Base-by-base conservation (phyloP, 345 rosid species). In the Angophora floribunda region DNA sequence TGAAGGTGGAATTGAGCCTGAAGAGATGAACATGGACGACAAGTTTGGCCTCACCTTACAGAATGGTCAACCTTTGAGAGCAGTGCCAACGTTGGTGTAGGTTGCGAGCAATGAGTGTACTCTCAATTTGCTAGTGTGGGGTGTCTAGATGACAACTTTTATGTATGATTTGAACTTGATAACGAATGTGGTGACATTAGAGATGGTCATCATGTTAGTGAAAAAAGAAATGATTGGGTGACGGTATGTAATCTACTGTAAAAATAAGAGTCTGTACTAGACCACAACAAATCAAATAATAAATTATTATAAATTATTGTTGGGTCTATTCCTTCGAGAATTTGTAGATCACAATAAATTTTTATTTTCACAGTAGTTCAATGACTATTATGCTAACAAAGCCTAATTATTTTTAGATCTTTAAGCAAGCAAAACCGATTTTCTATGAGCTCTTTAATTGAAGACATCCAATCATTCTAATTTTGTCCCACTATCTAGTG, bases 21-120 rank as follows among this genome's bases (percentile, higher is more conserved):
- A 90, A 6, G 36, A 82, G 7, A 44, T 91, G 70, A 61, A 87
- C 80, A 89, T 90, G 90, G 86, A 61, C 9, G 88, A 91, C 3
- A 51, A 4, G 13, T 91, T 53, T 75, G 91, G 91, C 8, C 3
- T 92, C 13, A n/a, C 92, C 28, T 44, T 93, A 52, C 92, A 51
- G 7, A 95, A 89, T 86, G 90, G 92, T 50, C 30, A 57, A 57
- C 87, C 75, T 36, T 50, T 86, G 67, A 44, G 19, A 55, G 87
- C 32, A 13, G 49, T 86, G 70, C 87, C 87, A 26, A 59, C 67
- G 13, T 59, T 59, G 67, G 3, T 12, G 67, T 59, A 59, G 67
- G n/a, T 26, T 26, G 30, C 26, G 67, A 59, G 67, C n/a, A 57
- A 57, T 57, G 63, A 57, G 63, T 57, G n/a, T 11, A 9, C n/a